Evolutionary conservation across 2,329 filamentous ascomycete genomes (phyloP).

Genomic region (Aspergillus nomiae): DNA sequence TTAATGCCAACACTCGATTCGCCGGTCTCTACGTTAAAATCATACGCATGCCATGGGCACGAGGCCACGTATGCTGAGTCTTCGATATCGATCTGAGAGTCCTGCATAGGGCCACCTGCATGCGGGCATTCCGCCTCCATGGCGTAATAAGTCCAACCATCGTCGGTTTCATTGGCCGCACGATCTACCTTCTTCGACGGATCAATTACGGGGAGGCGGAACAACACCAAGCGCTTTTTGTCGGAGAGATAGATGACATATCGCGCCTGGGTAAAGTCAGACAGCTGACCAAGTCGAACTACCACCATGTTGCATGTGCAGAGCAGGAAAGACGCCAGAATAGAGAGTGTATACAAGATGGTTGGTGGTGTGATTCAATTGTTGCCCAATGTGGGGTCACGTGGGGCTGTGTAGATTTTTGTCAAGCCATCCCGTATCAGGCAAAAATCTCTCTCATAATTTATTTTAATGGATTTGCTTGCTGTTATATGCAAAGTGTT

Average conservation of each 20-base stretch:
- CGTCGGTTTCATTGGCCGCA: conserved; percentile 32
- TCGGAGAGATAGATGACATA: conserved; percentile 48
- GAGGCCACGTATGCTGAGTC: conserved; percentile 51
- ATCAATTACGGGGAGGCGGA: conserved; percentile 48
- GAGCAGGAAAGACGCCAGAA: background rate
- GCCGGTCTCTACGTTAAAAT: conserved; percentile 53
- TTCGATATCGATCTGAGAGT: conserved; percentile 51
- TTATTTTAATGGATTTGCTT: background rate
- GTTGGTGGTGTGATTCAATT: background rate
- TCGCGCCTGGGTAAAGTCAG: conserved; percentile 41
- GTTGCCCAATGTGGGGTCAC: conserved; percentile 1
- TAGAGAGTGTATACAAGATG: background rate
- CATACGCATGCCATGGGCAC: conserved; percentile 54
- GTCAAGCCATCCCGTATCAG: background rate
- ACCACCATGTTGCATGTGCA: conserved; percentile 15
- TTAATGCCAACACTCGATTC: conserved; percentile 52
- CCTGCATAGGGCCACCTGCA: conserved; percentile 50
- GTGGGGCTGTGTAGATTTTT: background rate
- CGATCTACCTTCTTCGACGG: conserved; percentile 24
- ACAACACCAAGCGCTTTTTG: conserved; percentile 49
- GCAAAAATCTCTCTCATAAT: background rate
- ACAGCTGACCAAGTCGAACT: conserved; percentile 32
- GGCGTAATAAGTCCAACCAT: conserved; percentile 51
- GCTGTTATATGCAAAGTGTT: background rate
- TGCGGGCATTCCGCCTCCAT: conserved; percentile 54